phyloP scores from a whole-genome alignment of 2,329 filamentous ascomycete genomes.

The Arthroderma sp. region DNA sequence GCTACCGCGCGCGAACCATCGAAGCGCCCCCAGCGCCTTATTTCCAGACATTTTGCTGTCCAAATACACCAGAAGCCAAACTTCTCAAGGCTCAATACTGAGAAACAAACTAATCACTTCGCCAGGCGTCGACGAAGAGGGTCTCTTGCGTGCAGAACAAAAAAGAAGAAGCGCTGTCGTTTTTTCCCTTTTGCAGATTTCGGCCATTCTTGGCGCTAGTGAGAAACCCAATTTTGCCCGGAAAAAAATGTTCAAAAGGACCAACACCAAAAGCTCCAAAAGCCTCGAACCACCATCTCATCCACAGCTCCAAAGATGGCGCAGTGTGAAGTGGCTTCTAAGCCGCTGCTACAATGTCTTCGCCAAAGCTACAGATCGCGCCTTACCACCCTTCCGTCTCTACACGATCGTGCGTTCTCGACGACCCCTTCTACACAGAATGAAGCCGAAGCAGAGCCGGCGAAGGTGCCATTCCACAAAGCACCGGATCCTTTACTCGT shows the following conservation, averaged over 20 bases:
- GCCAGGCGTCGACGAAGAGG: too few species aligned
- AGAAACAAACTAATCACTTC: too few species aligned
- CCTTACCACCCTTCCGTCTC: constrained; percentile 21
- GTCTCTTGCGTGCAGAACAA: too few species aligned
- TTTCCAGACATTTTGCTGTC: constrained; percentile 23
- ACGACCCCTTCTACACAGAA: constrained; percentile 31
- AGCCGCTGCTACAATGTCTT: constrained; percentile 30
- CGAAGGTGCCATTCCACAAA: constrained; percentile 29
- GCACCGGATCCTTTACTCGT: constrained; percentile 54
- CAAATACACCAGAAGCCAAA: too few species aligned
- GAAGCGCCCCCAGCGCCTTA: constrained; percentile 23
- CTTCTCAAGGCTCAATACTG: too few species aligned
- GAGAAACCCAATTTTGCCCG: constrained; percentile 6
- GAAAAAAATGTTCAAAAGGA: constrained; percentile 6
- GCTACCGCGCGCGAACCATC: constrained; percentile 24
- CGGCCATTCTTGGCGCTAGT: constrained; percentile 10
- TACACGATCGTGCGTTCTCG: constrained; percentile 36
- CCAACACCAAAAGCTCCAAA: constrained; percentile 9
- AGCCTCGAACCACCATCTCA: constrained; percentile 7
- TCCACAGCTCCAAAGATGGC: constrained; percentile 18
- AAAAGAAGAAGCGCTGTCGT: not conserved
- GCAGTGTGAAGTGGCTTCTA: constrained; percentile 31
- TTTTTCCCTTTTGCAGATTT: not conserved
- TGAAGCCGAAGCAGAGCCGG: constrained; percentile 28
- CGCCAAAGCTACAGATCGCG: constrained; percentile 23